Evolutionary conservation across 176 grass and related monocot genomes (phyloP).

Genomic region (Areca catechu): DNA sequence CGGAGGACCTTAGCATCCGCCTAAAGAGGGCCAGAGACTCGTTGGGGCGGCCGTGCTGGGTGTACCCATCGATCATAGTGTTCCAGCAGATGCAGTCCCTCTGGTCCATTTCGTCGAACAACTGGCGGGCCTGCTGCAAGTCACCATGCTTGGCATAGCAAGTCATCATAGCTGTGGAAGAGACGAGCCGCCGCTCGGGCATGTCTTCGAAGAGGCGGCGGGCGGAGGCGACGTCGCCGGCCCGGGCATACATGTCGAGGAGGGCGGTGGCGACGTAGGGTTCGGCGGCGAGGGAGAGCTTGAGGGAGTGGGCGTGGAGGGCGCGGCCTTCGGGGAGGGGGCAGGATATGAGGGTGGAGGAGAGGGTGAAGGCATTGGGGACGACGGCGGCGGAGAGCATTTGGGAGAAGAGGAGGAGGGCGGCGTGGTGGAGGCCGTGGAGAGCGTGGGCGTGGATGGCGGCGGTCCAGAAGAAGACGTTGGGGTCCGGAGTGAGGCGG

Average conservation of each 20-base stretch:
- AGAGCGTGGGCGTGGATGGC: constrained; percentile 66
- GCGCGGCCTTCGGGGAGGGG: constrained; percentile 37
- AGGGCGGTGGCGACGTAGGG: constrained; percentile 73
- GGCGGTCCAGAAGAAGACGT: constrained; percentile 63
- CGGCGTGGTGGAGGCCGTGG: constrained; percentile 36
- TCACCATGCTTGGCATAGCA: constrained; percentile 65
- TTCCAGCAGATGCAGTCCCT: constrained; percentile 89
- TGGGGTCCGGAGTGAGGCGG: constrained; percentile 38
- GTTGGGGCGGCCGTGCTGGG: constrained; percentile 46
- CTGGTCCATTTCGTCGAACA: constrained; percentile 47
- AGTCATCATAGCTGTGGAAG: constrained; percentile 79
- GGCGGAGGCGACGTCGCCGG: constrained; percentile 44
- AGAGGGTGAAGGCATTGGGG: constrained; percentile 61
- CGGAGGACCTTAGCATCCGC: constrained; percentile 42
- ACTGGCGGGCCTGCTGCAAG: constrained; percentile 36
- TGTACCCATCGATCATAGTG: constrained; percentile 91
- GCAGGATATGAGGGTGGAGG: constrained; percentile 62
- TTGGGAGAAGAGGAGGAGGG: constrained; percentile 61
- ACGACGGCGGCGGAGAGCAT: constrained; percentile 47
- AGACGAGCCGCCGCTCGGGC: constrained; percentile 48
- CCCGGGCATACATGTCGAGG: constrained; percentile 84
- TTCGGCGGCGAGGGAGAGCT: constrained; percentile 42
- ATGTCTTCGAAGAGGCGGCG: constrained; percentile 68
- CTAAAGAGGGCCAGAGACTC: constrained; percentile 61
- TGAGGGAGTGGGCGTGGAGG: constrained; percentile 69